phyloP scores from a whole-genome alignment of 179 eudicot genomes.

The Beta macrorhiza region DNA sequence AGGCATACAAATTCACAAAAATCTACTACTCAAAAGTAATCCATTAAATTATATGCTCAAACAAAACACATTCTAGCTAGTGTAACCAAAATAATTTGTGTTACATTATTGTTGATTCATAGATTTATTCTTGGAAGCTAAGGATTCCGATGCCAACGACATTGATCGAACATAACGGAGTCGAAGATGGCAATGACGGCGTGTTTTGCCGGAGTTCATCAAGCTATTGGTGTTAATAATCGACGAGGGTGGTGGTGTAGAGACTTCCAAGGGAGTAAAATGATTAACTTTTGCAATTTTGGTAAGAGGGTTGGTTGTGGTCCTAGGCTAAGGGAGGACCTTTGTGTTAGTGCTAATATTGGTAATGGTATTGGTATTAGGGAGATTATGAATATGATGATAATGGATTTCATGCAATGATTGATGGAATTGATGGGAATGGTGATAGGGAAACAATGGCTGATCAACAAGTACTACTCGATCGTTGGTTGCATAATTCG shows the following conservation, averaged over 20 bases:
- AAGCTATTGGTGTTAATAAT: too few relatives aligned
- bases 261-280: neutral
- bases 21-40: neutral
- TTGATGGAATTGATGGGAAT: neutral
- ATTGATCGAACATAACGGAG: neutral
- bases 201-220: neutral
- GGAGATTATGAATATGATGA: neutral
- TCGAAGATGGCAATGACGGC: neutral
- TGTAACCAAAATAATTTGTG: too few relatives aligned
- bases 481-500: slow-evolving; percentile 43
- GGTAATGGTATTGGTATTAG: neutral
- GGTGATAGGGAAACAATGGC: slow-evolving; percentile 10
- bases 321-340: neutral
- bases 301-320: neutral
- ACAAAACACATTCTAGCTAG: too few relatives aligned
- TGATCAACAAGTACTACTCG: slow-evolving; percentile 27
- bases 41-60: too few relatives aligned
- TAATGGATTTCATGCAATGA: neutral
- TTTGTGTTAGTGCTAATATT: neutral
- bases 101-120: too few relatives aligned
- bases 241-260: neutral
- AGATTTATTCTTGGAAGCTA: neutral
- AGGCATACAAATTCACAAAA: neutral
- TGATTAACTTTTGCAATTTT: neutral
- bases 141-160: neutral